A percentile compares a stretch with the other conserved stretches of the same genome.
Evolutionary conservation across 306 rosid genomes (phyloP).

Genomic region (Ormosia emarginata): DNA sequence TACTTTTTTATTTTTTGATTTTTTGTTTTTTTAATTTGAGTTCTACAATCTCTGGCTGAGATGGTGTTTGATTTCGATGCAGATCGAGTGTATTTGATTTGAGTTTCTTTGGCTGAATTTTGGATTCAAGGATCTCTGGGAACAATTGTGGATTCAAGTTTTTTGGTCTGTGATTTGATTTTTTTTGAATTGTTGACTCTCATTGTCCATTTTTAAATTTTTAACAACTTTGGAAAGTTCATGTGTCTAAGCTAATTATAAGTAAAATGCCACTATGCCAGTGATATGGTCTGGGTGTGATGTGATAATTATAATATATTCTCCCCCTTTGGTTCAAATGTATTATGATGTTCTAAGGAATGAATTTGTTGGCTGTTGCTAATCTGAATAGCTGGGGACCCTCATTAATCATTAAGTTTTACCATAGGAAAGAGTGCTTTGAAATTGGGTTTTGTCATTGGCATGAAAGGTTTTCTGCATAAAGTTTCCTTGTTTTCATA

Average conservation of each 20-base stretch:
- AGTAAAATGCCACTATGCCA: background rate
- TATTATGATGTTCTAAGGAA: background rate
- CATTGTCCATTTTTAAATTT: background rate
- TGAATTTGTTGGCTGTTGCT: background rate
- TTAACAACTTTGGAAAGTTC: background rate
- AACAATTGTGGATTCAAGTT: background rate
- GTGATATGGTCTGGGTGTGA: background rate
- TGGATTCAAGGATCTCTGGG: slow-evolving; percentile 1
- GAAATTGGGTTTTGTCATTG: background rate
- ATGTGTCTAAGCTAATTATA: background rate
- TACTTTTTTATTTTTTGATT: background rate
- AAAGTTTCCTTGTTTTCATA: background rate
- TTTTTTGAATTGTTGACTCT: background rate
- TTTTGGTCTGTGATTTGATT: background rate
- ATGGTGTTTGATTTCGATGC: slow-evolving; percentile 16
- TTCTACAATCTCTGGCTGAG: background rate
- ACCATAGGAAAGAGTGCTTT: background rate
- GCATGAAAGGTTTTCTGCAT: background rate
- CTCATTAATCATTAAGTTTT: background rate
- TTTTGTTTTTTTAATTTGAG: background rate
- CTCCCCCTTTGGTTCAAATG: background rate
- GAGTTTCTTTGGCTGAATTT: slow-evolving; percentile 16
- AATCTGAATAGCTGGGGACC: background rate
- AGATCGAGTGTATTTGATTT: slow-evolving; percentile 29
- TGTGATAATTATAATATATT: background rate